Percentiles rank a stretch among this genome's conserved stretches.
Evolutionary conservation across 305 asterid genomes (phyloP).

Genomic region (Plantago coronopus): DNA sequence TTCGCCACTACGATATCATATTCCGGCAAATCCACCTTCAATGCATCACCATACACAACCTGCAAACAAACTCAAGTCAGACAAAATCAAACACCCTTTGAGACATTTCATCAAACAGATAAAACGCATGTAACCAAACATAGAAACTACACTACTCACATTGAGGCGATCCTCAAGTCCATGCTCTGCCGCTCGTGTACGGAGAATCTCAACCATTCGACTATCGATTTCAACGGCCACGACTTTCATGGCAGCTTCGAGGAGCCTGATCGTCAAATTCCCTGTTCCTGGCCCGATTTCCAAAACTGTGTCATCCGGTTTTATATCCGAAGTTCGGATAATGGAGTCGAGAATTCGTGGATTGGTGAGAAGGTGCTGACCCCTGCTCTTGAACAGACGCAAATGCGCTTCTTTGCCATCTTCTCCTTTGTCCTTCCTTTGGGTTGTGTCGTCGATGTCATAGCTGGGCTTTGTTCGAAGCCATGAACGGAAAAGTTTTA

Average conservation of each 20-base stretch:
- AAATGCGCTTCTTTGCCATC: conserved; percentile 27
- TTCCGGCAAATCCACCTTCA: conserved; percentile 64
- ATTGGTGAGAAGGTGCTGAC: conserved; percentile 84
- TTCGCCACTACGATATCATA: conserved; percentile 88
- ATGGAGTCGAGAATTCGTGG: conserved; percentile 70
- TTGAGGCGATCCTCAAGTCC: conserved; percentile 48
- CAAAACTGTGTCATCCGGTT: conserved; percentile 63
- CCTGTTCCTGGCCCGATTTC: conserved; percentile 99
- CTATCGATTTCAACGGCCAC: conserved; percentile 71
- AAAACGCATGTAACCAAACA: conserved; percentile 7
- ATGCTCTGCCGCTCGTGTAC: conserved; percentile 46
- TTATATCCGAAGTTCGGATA: conserved; percentile 53
- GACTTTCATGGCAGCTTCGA: conserved; percentile 62
- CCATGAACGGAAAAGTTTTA: conserved; percentile 26
- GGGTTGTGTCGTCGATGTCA: conserved; percentile 30
- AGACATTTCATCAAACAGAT: conserved; percentile 44
- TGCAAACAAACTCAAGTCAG: conserved; percentile 26
- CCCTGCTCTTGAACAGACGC: conserved; percentile 69
- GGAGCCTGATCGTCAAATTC: conserved; percentile 82
- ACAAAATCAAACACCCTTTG: conserved; percentile 1
- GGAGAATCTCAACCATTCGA: conserved; percentile 72
- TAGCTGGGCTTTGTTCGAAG: conserved; percentile 42
- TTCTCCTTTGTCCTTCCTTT: conserved; percentile 20
- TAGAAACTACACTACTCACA: conserved; percentile 33
- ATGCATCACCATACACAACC: conserved; percentile 70